Percentiles rank a stretch among this genome's conserved stretches.
phyloP scores from a whole-genome alignment of 495 filamentous ascomycete genomes.

The Alectoria sarmentosa region DNA sequence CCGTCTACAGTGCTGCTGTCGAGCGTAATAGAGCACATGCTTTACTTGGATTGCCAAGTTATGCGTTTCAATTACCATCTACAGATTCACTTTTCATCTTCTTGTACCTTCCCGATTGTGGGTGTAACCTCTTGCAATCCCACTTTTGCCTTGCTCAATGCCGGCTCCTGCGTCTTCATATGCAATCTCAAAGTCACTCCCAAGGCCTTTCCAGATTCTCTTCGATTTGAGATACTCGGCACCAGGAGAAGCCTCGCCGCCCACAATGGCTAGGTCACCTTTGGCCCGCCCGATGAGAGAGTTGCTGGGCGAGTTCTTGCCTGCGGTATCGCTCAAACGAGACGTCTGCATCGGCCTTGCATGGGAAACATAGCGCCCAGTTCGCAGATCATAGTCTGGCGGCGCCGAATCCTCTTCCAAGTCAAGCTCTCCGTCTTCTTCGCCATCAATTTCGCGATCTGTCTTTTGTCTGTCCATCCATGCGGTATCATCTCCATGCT shows the following conservation, averaged over 20 bases:
- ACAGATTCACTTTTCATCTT: not conserved
- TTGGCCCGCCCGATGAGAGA: conserved; percentile 56
- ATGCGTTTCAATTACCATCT: not conserved
- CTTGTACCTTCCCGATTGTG: conserved; percentile 34
- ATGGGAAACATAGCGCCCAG: conserved; percentile 75
- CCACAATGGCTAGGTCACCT: conserved; percentile 66
- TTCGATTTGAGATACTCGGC: conserved; percentile 79
- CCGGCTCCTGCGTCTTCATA: conserved; percentile 57
- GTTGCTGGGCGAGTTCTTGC: conserved; percentile 28
- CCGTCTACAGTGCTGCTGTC: not conserved
- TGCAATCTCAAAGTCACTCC: conserved; percentile 70
- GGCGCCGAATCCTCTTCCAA: conserved; percentile 63
- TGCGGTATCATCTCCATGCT: conserved; percentile 12
- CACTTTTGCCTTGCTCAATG: conserved; percentile 78
- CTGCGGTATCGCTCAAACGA: conserved; percentile 32
- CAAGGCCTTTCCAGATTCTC: conserved; percentile 86
- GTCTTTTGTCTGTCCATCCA: conserved; percentile 18
- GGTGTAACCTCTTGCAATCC: conserved; percentile 84
- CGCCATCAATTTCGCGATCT: conserved; percentile 21
- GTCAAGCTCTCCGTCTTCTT: conserved; percentile 36
- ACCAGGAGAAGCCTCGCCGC: conserved; percentile 77
- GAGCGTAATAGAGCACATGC: not conserved
- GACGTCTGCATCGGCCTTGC: conserved; percentile 67
- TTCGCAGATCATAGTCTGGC: conserved; percentile 88
- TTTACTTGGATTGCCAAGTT: not conserved